Evolutionary conservation across 2,329 filamentous ascomycete species (phyloP).

Genomic region (Acrodontium crateriforme): DNA sequence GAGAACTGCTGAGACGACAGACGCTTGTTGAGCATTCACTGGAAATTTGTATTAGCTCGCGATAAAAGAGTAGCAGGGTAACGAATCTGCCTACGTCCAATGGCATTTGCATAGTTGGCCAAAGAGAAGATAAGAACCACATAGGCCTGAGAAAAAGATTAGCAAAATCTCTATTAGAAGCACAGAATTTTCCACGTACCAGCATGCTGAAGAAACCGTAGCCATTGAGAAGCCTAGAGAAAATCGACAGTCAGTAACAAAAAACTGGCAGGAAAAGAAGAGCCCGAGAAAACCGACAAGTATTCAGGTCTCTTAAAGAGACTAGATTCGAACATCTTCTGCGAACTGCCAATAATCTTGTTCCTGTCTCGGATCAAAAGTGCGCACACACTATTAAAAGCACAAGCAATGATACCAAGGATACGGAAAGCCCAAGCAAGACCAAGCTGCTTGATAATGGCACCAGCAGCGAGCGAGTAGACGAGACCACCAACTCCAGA

Average conservation of each 20-base stretch:
- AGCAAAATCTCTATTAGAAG: too few species aligned
- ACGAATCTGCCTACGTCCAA: too few species aligned
- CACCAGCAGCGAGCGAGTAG: conserved; percentile 53
- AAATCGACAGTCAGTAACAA: too few species aligned
- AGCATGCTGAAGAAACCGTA: conserved; percentile 62
- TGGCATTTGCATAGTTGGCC: conserved; percentile 55
- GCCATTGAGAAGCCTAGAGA: conserved; percentile 45
- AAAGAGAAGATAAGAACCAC: conserved; percentile 64
- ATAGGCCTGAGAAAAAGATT: too few species aligned
- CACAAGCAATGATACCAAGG: conserved; percentile 48
- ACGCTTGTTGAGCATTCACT: conserved; percentile 53
- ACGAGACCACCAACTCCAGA: conserved; percentile 60
- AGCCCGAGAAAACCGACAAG: too few species aligned
- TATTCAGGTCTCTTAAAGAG: conserved; percentile 52
- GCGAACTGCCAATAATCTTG: conserved; percentile 51
- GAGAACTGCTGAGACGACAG: conserved; percentile 57
- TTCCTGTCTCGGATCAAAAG: conserved; percentile 59
- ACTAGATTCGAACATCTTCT: conserved; percentile 49
- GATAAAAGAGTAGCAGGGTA: too few species aligned
- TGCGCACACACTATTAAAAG: conserved; percentile 49
- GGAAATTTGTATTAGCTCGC: too few species aligned
- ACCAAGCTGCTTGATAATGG: conserved; percentile 52
- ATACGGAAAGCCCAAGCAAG: conserved; percentile 55
- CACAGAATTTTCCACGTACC: too few species aligned
- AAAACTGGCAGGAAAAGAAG: too few species aligned